Conservation (phyloP, 2,329 filamentous ascomycete genomes). For the Xylaria sp. region DNA sequence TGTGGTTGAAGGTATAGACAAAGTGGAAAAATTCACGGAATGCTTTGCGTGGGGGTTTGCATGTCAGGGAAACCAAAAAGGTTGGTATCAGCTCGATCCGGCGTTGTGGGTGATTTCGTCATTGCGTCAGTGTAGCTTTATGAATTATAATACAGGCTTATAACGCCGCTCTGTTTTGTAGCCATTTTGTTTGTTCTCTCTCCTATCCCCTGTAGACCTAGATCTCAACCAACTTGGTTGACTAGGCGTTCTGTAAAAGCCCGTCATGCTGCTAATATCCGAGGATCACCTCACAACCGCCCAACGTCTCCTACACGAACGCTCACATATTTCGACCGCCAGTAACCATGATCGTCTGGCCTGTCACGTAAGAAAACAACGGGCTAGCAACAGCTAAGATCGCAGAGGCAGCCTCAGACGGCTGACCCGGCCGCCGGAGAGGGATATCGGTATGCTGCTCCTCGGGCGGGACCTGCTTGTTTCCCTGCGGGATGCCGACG, state of each 20-base stretch:
- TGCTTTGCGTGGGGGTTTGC: conserved; percentile 24
- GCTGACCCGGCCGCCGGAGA: conserved; percentile 77
- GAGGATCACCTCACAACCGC: background rate
- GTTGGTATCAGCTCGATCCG: conserved; percentile 36
- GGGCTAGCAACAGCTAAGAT: conserved; percentile 84
- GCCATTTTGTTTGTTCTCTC: conserved; percentile 3
- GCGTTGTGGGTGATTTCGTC: conserved; percentile 42
- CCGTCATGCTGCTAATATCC: background rate
- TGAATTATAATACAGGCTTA: conserved; percentile 38
- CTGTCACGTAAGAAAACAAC: conserved; percentile 83
- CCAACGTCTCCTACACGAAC: background rate
- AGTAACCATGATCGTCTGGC: conserved; percentile 88
- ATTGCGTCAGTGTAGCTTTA: conserved; percentile 39
- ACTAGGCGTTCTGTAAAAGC: background rate
- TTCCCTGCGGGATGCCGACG: conserved; percentile 75
- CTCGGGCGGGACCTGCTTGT: conserved; percentile 56
- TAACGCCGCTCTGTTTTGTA: conserved; percentile 21
- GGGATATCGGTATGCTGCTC: conserved; percentile 75
- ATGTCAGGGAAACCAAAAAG: conserved; percentile 30
- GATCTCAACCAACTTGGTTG: background rate
- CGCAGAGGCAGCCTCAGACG: conserved; percentile 81
- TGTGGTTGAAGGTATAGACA: conserved; percentile 79
- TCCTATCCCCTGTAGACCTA: conserved; percentile 14
- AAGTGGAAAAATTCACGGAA: conserved; percentile 2
- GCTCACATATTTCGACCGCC: conserved; percentile 73